phyloP scores from a whole-genome alignment of 2,329 filamentous ascomycete genomes.

The Sporothrix brunneoviolacea region DNA sequence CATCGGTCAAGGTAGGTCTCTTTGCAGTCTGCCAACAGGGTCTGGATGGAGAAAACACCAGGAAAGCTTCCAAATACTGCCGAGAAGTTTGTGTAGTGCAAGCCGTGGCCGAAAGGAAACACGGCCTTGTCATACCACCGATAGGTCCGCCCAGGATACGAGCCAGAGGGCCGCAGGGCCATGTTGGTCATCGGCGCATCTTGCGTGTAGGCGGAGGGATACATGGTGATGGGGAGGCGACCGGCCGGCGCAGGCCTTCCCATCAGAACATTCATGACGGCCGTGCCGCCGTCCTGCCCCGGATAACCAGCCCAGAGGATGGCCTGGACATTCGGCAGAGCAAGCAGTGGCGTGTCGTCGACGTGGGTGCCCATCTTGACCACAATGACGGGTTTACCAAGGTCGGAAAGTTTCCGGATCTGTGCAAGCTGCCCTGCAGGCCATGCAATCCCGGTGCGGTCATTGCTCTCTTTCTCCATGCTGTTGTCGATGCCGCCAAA shows the following conservation, averaged over 20 bases:
- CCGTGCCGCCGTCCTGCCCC: conserved; percentile 51
- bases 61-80: conserved; percentile 13
- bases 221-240: conserved; percentile 49
- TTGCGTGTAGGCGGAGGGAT: conserved; percentile 44
- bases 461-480: conserved; percentile 45
- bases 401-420: conserved; percentile 37
- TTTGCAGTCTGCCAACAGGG: conserved; percentile 23
- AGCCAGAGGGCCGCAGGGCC: conserved; percentile 35
- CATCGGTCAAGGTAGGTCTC: conserved; percentile 27
- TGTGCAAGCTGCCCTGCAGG: conserved; percentile 44
- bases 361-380: conserved; percentile 45
- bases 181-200: conserved; percentile 51
- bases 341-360: conserved; percentile 43
- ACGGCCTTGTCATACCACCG: conserved; percentile 49
- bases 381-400: conserved; percentile 42
- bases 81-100: conserved; percentile 52
- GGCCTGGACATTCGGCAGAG: conserved; percentile 41
- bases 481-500: conserved; percentile 49
- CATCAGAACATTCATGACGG: conserved; percentile 46
- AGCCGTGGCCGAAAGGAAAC: conserved; percentile 47
- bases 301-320: conserved; percentile 54
- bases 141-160: conserved; percentile 48
- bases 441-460: conserved; percentile 47
- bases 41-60: background rate
- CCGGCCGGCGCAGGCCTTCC: conserved; percentile 46